Evolutionary conservation across 2,329 filamentous ascomycete genomes (phyloP), one percentile per base, ranked within the genome.

Genomic region (Uncinocarpus reesii): DNA sequence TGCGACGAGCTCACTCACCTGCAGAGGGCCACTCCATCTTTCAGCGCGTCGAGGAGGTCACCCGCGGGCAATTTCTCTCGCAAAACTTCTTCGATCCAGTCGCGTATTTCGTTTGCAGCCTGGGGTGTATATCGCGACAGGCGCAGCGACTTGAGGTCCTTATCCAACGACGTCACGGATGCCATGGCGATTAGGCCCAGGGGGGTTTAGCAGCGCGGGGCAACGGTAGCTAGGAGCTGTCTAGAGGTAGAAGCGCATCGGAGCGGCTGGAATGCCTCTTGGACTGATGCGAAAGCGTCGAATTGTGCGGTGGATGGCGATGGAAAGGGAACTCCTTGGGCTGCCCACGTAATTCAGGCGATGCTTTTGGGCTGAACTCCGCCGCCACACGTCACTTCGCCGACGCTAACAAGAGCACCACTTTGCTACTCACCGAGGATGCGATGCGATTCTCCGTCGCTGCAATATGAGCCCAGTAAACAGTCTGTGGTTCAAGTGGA

Each of bases 1-100:
- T 32, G 20, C 18, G 29, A 29, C 7, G 34, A 23, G 11, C 10
- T 10, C n/a, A 16, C 80, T 59, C 75, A 93, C 86, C 82, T 90
- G 85, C 92, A 98, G 23, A 98, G 77, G 26, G 84, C 84, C 32
- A 90, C 84, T 46, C 92, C 92, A 74, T 96, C 88, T 68, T 89
- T 94, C 42, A 98, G 73, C 15, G 77, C 79, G 50, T 92, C 86
- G 11, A 98, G 76, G 42, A 98, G 73, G 66, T 98, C 92, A 24
- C 78, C 76, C 5, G 78, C 67, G 0, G 83, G 71, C 48, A 96
- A 72, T 43, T 74, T 77, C 62, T 89, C 83, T 53, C 84, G 85
- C 28, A 98, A 70, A 1, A 80, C 75, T 32, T 80, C 77, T 66
- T 95, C 88, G 55, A 98, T 89, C 87, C 92, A 98, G 55, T 73